Base-by-base conservation (phyloP, 164 flowering plant species). In the Sedum album region DNA sequence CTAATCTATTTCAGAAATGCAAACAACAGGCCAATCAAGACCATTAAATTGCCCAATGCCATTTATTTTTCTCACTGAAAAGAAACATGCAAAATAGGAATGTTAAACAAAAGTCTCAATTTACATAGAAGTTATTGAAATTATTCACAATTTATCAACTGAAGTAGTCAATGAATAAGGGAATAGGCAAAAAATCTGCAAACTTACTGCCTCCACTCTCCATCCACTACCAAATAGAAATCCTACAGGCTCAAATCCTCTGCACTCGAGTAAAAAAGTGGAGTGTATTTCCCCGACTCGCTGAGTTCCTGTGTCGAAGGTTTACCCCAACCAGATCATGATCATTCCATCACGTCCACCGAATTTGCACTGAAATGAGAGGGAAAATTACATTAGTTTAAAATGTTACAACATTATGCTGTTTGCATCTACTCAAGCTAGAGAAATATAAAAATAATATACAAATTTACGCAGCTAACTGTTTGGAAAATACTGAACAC, bases 201-300 rank as follows among this genome's bases (percentile, higher is more conserved):
- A 25, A 71, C 79, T 69, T 77, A 93, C 98, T 71, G 98, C 84
- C 76, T 79, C 80, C 68, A 76, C 96, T 76, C 81, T 81, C 98
- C 98, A 93, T 36, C 87, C 90, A 65, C 64, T 69, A 62, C 85
- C 79, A 69, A 93, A 87, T 8, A 71, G 67, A 77, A 80, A 93
- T 48, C 78, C 93, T 63, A 82, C 73, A 18, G 93, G 98, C 73
- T 88, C 96, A 75, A 76, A 77, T 35, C 97, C 97, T 69, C 97
- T 75, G 77, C 89, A 90, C 46, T 93, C 98, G 67, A 93, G 89
- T 25, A 71, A 3, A 96, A 93, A 77, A 93, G 35, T 6, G 96
- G 90, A n/a, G 83, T 70, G 71, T 36, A 77, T 8, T 71, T 72
- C 42, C 83, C 86, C 6, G 73, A 21, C 75, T 85, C 75, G 78